These are phyloP conservation scores for Chrysanthemum lavandulifolium DNA, from an alignment of 129 eudicot genomes.

Conservation along the genomic window DNA sequence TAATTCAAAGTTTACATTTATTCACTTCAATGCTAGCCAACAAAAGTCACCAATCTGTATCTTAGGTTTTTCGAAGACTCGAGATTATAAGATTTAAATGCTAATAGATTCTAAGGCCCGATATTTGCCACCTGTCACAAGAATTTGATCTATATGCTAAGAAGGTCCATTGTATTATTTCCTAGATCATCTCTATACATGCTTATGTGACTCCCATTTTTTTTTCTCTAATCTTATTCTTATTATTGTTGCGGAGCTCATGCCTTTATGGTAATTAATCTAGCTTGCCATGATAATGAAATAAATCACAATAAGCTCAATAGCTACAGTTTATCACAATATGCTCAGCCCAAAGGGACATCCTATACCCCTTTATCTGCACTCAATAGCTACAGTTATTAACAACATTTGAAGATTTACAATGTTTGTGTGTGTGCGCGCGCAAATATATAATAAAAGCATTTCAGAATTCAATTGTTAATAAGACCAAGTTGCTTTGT, in stretches of 20 bases:
- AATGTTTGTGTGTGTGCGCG: too few species aligned
- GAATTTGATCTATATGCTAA: neutral
- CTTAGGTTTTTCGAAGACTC: slow-evolving; percentile 19
- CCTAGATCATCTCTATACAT: neutral
- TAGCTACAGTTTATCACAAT: too few species aligned
- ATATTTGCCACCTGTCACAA: slow-evolving; percentile 21
- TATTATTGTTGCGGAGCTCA: too few species aligned
- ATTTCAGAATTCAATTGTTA: too few species aligned
- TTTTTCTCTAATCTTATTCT: neutral
- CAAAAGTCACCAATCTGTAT: slow-evolving; percentile 31
- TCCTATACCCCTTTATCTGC: too few species aligned
- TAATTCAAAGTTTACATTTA: slow-evolving; percentile 39
- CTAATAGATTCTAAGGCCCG: slow-evolving; percentile 10
- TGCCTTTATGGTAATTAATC: slow-evolving; percentile 12
- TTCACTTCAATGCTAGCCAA: slow-evolving; percentile 35
- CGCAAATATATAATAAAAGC: too few species aligned
- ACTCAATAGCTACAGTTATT: too few species aligned
- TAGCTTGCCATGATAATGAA: too few species aligned
- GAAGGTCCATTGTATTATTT: slow-evolving; percentile 10
- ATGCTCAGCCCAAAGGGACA: too few species aligned
- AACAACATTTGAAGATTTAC: too few species aligned
- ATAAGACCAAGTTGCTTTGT: too few species aligned
- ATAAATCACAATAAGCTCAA: too few species aligned
- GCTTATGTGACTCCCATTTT: neutral
- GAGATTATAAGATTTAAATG: slow-evolving; percentile 11